These are phyloP conservation scores for Chamaecyparis obtusa DNA, from an alignment of 75 land plant genomes.

Conservation along the genomic window DNA sequence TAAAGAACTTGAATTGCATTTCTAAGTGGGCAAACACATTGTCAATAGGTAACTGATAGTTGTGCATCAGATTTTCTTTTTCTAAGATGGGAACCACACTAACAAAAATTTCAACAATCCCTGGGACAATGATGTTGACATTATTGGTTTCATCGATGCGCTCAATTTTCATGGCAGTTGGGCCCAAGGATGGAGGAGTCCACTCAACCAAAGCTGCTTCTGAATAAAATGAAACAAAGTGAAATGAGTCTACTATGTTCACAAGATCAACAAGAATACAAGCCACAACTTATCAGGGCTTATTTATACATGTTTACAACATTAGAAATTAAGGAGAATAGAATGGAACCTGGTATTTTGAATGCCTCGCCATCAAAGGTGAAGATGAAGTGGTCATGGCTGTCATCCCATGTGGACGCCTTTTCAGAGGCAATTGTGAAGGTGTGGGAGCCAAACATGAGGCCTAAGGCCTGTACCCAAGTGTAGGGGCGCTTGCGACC, in stretches of 20 bases:
- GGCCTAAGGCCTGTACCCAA: slow-evolving; percentile 63
- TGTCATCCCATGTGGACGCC: slow-evolving; percentile 21
- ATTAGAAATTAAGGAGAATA: too few species aligned
- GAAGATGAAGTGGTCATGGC: slow-evolving; percentile 23
- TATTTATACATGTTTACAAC: too few species aligned
- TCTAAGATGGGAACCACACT: slow-evolving; percentile 58
- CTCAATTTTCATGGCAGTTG: slow-evolving; percentile 7
- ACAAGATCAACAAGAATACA: neutral
- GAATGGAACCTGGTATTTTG: slow-evolving; percentile 8
- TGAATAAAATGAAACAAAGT: slow-evolving; percentile 22
- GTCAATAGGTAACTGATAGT: slow-evolving; percentile 33
- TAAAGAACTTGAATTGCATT: slow-evolving; percentile 34
- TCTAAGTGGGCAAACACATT: slow-evolving; percentile 50
- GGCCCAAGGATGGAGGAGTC: neutral
- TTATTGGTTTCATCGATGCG: slow-evolving; percentile 27
- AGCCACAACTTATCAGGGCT: too few species aligned
- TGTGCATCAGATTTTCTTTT: slow-evolving; percentile 40
- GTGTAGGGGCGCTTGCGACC: slow-evolving; percentile 52
- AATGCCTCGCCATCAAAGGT: slow-evolving; percentile 30
- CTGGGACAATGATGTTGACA: slow-evolving; percentile 15
- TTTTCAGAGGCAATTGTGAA: slow-evolving; percentile 21
- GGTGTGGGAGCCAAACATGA: slow-evolving; percentile 32
- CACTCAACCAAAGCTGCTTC: slow-evolving; percentile 12
- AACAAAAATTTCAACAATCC: slow-evolving; percentile 27
- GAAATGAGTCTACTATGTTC: neutral